These are phyloP conservation scores for Vigna unguiculata DNA, from an alignment of 306 rosid species.

Conservation along the genomic window DNA sequence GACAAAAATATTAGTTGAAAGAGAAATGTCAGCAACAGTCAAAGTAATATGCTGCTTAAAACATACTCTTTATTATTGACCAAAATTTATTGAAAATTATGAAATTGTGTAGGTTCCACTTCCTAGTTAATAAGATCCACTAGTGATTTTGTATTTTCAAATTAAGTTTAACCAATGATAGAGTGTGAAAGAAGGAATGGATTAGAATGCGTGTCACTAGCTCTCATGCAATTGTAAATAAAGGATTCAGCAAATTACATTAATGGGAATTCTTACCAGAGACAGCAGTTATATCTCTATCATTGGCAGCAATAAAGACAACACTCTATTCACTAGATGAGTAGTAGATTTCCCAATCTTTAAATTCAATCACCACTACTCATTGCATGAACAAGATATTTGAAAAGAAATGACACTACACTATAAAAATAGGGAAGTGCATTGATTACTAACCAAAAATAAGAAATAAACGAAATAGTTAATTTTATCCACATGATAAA, in stretches of 20 bases:
- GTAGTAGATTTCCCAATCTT: constrained; percentile 23
- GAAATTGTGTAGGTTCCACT: too few relatives aligned
- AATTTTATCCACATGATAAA: constrained; percentile 3
- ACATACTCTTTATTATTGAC: too few relatives aligned
- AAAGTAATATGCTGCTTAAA: too few relatives aligned
- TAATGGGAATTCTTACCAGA: constrained; percentile 21
- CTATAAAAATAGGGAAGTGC: constrained; percentile 17
- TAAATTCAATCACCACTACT: constrained; percentile 22
- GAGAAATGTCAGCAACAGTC: too few relatives aligned
- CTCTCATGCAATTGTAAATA: not conserved
- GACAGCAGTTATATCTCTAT: constrained; percentile 19
- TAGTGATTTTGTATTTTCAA: too few relatives aligned
- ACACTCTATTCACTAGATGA: not conserved
- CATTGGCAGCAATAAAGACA: constrained; percentile 15
- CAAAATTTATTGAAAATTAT: too few relatives aligned
- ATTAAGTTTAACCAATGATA: too few relatives aligned
- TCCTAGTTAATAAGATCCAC: too few relatives aligned
- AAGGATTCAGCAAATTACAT: constrained; percentile 12
- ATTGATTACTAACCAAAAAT: constrained; percentile 9
- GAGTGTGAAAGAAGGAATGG: not conserved
- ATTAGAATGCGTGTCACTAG: not conserved
- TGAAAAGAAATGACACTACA: not conserved
- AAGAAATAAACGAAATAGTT: not conserved
- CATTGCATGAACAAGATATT: constrained; percentile 32
- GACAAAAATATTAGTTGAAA: too few relatives aligned